Conservation (phyloP, 1,284 basidiomycete species). For the Cutaneotrichosporon curvatum region DNA sequence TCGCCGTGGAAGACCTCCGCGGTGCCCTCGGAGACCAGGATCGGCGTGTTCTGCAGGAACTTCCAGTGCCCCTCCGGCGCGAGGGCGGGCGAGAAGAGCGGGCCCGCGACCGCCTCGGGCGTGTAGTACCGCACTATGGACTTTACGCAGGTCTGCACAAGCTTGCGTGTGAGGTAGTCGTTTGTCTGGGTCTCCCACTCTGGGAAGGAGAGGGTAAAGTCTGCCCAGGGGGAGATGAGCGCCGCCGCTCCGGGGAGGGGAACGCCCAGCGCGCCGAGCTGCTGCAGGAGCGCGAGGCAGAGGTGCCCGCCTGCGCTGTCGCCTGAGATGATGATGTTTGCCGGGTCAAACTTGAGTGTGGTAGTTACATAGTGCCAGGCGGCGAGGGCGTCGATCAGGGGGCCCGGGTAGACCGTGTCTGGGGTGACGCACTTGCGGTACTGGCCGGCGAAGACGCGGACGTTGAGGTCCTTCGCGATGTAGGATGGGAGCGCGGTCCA, state of each 20-base stretch:
- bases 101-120: neutral
- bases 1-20: constrained; percentile 34
- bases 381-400: constrained; percentile 18
- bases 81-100: constrained; percentile 23
- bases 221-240: constrained; percentile 55
- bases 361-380: constrained; percentile 13
- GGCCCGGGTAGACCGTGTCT: constrained; percentile 10
- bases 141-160: constrained; percentile 5
- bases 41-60: constrained; percentile 17
- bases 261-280: constrained; percentile 6
- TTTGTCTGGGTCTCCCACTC: constrained; percentile 4
- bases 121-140: constrained; percentile 19
- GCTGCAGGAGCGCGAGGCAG: constrained; percentile 10
- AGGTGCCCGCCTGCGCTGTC: constrained; percentile 19
- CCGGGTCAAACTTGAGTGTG: constrained; percentile 10
- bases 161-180: constrained; percentile 13
- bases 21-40: constrained; percentile 34
- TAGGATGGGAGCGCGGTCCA: constrained; percentile 10
- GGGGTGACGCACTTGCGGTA: constrained; percentile 15
- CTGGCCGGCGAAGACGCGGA: constrained; percentile 10
- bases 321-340: constrained; percentile 10
- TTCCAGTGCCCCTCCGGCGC: constrained; percentile 14
- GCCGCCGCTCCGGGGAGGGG: constrained; percentile 51
- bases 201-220: constrained; percentile 42
- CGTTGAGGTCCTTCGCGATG: constrained; percentile 6